Evolutionary conservation across 192 early-diverging fungal genomes (phyloP).

Genomic region (Jimgerdemannia lactiflua): DNA sequence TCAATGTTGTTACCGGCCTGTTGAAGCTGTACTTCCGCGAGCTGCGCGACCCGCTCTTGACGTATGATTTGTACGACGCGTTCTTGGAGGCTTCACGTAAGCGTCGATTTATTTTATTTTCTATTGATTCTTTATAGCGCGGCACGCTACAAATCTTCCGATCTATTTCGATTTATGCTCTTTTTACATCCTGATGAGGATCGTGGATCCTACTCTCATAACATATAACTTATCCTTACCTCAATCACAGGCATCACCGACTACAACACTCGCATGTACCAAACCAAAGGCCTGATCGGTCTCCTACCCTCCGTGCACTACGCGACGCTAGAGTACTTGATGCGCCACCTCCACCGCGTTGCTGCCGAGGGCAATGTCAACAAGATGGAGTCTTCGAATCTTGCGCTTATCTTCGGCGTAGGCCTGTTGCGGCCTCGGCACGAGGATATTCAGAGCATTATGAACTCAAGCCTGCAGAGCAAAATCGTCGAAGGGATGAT

Average conservation of each 20-base stretch:
- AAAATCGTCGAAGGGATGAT: slow-evolving; percentile 69
- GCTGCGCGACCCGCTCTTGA: slow-evolving; percentile 66
- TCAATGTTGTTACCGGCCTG: slow-evolving; percentile 65
- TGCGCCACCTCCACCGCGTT: slow-evolving; percentile 65
- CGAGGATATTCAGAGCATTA: slow-evolving; percentile 58
- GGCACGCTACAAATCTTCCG: background rate
- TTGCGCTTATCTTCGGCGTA: slow-evolving; percentile 88
- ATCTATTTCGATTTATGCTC: no score
- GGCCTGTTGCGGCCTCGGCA: slow-evolving; percentile 62
- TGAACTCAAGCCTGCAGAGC: slow-evolving; percentile 66
- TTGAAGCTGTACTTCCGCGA: slow-evolving; percentile 78
- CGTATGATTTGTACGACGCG: slow-evolving; percentile 64
- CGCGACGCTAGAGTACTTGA: slow-evolving; percentile 57
- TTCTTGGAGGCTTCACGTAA: slow-evolving; percentile 63
- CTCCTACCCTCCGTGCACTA: slow-evolving; percentile 56
- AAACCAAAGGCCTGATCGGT: slow-evolving; percentile 66
- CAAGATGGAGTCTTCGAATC: slow-evolving; percentile 90
- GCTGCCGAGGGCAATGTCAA: slow-evolving; percentile 64
- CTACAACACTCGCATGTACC: slow-evolving; percentile 67
- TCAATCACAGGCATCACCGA: slow-evolving; percentile 40
- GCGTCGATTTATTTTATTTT: background rate
- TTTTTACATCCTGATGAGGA: background rate
- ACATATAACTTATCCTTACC: no score
- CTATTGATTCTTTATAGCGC: background rate
- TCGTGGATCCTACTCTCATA: no score